phyloP scores from a whole-genome alignment of 192 early-diverging fungal species.

The Coemansia sp. region DNA sequence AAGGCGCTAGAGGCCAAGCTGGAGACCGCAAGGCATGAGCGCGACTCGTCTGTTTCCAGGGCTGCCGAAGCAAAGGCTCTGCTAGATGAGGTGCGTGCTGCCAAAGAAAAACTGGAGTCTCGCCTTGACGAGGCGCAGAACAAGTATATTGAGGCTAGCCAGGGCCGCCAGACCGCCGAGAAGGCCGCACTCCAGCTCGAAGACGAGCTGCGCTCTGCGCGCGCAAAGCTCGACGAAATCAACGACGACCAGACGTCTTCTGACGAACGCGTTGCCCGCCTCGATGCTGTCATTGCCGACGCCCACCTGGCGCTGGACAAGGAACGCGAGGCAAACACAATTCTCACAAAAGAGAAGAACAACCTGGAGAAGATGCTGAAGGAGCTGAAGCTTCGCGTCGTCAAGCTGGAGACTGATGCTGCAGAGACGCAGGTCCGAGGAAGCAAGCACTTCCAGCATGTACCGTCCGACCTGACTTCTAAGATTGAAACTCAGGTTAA shows the following conservation, averaged over 20 bases:
- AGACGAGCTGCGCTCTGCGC: conserved; percentile 69
- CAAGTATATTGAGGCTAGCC: conserved; percentile 64
- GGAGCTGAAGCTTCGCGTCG: conserved; percentile 71
- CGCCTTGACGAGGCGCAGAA: conserved; percentile 69
- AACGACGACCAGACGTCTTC: conserved; percentile 64
- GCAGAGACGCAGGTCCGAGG: conserved; percentile 60
- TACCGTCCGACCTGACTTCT: conserved; percentile 40
- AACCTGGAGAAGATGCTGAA: conserved; percentile 81
- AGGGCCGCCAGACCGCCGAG: conserved; percentile 69
- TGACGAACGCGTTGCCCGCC: conserved; percentile 64
- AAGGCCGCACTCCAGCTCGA: conserved; percentile 70
- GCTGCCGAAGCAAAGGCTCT: conserved; percentile 68
- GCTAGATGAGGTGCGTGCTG: conserved; percentile 62
- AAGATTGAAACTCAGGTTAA: conserved; percentile 46
- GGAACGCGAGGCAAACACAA: conserved; percentile 64
- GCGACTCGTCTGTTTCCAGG: conserved; percentile 49
- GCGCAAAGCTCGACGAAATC: conserved; percentile 71
- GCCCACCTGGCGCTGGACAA: conserved; percentile 64
- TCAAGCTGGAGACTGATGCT: conserved; percentile 73
- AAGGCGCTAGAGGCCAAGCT: conserved; percentile 60
- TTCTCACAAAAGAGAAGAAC: conserved; percentile 76
- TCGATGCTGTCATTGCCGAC: conserved; percentile 52
- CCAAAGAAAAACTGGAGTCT: conserved; percentile 69
- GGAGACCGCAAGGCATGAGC: conserved; percentile 66
- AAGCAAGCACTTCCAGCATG: conserved; percentile 52